Conservation (phyloP, 2,329 filamentous ascomycete genomes). For the Dissoconium aciculare region DNA sequence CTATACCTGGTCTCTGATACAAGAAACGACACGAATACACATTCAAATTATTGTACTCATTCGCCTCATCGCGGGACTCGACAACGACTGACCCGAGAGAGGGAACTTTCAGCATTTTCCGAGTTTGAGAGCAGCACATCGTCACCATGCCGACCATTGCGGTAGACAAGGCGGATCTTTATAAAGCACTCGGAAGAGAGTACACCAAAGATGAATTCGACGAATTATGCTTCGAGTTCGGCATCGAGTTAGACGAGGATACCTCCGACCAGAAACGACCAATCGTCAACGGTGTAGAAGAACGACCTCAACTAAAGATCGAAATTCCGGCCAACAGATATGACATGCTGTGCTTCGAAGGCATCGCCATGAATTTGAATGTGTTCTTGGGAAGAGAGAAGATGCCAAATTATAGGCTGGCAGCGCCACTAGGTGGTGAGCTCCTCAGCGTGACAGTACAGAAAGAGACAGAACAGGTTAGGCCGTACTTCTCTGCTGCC, state of each 20-base stretch:
- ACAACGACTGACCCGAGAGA: too few species aligned
- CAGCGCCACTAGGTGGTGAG: conserved; percentile 55
- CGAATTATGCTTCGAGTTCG: conserved; percentile 95
- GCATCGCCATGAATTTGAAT: conserved; percentile 87
- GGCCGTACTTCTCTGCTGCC: conserved; percentile 77
- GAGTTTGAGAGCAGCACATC: too few species aligned
- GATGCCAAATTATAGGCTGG: conserved; percentile 66
- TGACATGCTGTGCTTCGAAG: conserved; percentile 95
- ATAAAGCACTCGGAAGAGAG: conserved; percentile 78
- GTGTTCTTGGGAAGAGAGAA: conserved; percentile 69
- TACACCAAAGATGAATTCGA: conserved; percentile 92
- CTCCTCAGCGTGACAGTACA: conserved; percentile 64
- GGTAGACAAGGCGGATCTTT: conserved; percentile 92
- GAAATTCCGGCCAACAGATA: conserved; percentile 88
- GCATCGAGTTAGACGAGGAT: conserved; percentile 95
- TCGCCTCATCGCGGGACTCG: too few species aligned
- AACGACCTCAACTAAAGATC: conserved; percentile 89
- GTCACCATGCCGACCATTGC: conserved; percentile 85
- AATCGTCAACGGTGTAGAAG: conserved; percentile 61
- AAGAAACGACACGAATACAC: too few species aligned
- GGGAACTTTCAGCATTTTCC: too few species aligned
- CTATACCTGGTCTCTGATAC: too few species aligned
- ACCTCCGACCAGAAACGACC: conserved; percentile 63
- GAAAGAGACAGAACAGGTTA: conserved; percentile 53
- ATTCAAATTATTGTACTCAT: too few species aligned